phyloP scores from a whole-genome alignment of 768 basidiomycete genomes.

The Steccherinum ochraceum region DNA sequence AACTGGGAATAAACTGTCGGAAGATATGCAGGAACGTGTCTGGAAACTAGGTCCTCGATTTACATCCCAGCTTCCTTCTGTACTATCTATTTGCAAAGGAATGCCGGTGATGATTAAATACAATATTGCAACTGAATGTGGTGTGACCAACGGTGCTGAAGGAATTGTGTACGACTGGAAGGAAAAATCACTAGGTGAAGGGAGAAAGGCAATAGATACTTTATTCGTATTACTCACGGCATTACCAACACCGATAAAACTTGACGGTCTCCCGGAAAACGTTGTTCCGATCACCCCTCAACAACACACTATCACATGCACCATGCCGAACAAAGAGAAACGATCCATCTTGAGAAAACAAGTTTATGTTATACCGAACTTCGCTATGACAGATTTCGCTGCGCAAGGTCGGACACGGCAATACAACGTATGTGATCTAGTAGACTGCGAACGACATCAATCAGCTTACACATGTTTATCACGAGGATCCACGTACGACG shows the following conservation, averaged over 20 bases:
- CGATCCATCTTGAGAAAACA: constrained; percentile 9
- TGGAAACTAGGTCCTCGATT: constrained; percentile 17
- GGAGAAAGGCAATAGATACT: constrained; percentile 10
- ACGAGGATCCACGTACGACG: constrained; percentile 7
- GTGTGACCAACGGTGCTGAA: constrained; percentile 21
- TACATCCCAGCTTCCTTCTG: constrained; percentile 12
- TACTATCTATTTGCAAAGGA: constrained; percentile 11
- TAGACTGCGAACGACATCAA: constrained; percentile 13
- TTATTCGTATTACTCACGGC: constrained; percentile 16
- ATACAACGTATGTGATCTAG: constrained; percentile 12
- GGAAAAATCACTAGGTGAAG: background rate
- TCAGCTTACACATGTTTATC: constrained; percentile 19
- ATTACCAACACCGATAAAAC: constrained; percentile 5
- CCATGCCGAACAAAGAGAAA: constrained; percentile 9
- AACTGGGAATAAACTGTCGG: background rate
- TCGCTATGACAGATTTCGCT: constrained; percentile 22
- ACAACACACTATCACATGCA: constrained; percentile 6
- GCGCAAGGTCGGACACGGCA: constrained; percentile 17
- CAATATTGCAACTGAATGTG: constrained; percentile 16
- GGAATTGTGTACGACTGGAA: constrained; percentile 15
- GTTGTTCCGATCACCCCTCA: constrained; percentile 15
- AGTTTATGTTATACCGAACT: constrained; percentile 15
- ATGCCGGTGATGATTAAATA: constrained; percentile 17
- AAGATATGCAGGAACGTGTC: constrained; percentile 9
- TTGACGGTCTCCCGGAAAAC: constrained; percentile 16